Evolutionary conservation across 768 basidiomycete genomes (phyloP).

Genomic region (Boletus rubropictus): DNA sequence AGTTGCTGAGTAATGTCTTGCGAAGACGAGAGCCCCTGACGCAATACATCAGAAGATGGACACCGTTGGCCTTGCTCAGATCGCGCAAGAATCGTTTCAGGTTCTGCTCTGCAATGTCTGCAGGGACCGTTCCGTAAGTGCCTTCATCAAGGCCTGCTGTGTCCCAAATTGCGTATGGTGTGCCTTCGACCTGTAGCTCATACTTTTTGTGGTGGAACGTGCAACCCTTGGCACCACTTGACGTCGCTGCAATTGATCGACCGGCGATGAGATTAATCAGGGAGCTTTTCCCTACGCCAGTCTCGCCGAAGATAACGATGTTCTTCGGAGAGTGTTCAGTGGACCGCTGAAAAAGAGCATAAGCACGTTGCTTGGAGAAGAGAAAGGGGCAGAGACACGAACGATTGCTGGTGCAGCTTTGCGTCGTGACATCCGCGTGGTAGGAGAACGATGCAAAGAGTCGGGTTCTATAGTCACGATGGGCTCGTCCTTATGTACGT

Average conservation of each 20-base stretch:
- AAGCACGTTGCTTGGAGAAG: slow-evolving; percentile 2
- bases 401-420: slow-evolving; percentile 11
- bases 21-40: slow-evolving; percentile 30
- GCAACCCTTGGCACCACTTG: slow-evolving; percentile 31
- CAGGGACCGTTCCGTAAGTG: slow-evolving; percentile 24
- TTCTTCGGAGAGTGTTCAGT: slow-evolving; percentile 16
- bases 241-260: slow-evolving; percentile 35
- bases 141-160: slow-evolving; percentile 39
- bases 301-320: slow-evolving; percentile 26
- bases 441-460: slow-evolving; percentile 9
- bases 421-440: slow-evolving; percentile 23
- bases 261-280: slow-evolving; percentile 38
- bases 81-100: slow-evolving; percentile 23
- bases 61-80: slow-evolving; percentile 23
- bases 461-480: slow-evolving; percentile 1
- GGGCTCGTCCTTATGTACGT: slow-evolving; percentile 19
- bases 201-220: slow-evolving; percentile 30
- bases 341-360: slow-evolving; percentile 6
- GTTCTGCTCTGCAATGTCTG: slow-evolving; percentile 26
- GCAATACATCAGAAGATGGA: slow-evolving; percentile 31
- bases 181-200: slow-evolving; percentile 23
- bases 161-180: slow-evolving; percentile 30
- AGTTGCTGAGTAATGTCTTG: slow-evolving; percentile 28
- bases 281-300: slow-evolving; percentile 38
- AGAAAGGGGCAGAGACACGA: slow-evolving; percentile 7